These are phyloP conservation scores for Mortierella sp. DNA, from an alignment of 371 early-diverging fungal genomes.

Conservation along the genomic window DNA sequence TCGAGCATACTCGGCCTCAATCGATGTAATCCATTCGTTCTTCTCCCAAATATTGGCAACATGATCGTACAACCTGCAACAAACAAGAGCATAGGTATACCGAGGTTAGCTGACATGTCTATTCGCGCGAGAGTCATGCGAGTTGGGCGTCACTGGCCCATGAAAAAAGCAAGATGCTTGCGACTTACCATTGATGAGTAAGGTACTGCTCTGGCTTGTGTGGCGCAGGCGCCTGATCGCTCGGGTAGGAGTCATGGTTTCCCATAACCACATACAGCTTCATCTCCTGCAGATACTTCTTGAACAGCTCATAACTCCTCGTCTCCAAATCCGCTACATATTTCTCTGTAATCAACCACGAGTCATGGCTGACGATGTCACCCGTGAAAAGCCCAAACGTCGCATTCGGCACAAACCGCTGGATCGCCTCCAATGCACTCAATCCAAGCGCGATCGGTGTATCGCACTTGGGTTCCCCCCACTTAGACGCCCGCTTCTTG, in stretches of 20 bases:
- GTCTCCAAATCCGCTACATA: constrained; percentile 63
- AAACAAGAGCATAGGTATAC: background rate
- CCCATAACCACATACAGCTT: constrained; percentile 69
- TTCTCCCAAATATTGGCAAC: constrained; percentile 64
- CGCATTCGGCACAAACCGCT: constrained; percentile 41
- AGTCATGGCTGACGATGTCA: constrained; percentile 71
- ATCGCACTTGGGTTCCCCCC: constrained; percentile 56
- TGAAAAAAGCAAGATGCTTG: constrained; percentile 20
- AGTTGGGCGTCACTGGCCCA: background rate
- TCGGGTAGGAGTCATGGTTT: constrained; percentile 67
- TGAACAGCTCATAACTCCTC: constrained; percentile 58
- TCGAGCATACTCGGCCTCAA: constrained; percentile 51
- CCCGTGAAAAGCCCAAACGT: constrained; percentile 71
- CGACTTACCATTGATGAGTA: constrained; percentile 51
- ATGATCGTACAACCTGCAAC: constrained; percentile 63
- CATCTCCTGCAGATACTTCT: constrained; percentile 64
- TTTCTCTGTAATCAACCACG: constrained; percentile 62
- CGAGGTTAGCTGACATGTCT: background rate
- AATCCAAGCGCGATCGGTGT: constrained; percentile 53
- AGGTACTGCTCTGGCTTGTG: constrained; percentile 27
- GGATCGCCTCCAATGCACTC: constrained; percentile 49
- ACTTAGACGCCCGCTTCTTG: constrained; percentile 52
- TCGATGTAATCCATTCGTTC: constrained; percentile 65
- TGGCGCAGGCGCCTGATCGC: constrained; percentile 47
- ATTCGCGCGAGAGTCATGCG: too few relatives aligned